Evolutionary conservation across 805 yeast genomes (phyloP).

Genomic region (Saccharomyces jurei): DNA sequence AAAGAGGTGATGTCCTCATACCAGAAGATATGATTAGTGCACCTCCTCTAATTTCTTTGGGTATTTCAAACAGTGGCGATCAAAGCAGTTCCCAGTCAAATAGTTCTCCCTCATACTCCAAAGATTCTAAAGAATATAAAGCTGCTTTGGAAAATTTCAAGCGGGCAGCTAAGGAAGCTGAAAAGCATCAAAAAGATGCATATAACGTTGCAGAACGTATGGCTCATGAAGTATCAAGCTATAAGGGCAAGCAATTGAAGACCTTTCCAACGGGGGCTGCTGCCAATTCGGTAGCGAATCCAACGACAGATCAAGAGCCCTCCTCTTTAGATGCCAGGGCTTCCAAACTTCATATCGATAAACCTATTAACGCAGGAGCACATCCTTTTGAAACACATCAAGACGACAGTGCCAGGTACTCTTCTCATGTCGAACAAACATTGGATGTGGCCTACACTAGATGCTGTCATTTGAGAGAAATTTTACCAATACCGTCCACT

Average conservation of each 20-base stretch:
- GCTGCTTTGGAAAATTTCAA: constrained; percentile 54
- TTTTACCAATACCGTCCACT: constrained; percentile 85
- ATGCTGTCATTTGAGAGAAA: constrained; percentile 88
- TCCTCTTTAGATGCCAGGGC: constrained; percentile 15
- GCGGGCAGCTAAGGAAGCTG: constrained; percentile 49
- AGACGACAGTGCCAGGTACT: constrained; percentile 15
- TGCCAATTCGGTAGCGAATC: constrained; percentile 37
- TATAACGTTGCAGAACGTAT: constrained; percentile 62
- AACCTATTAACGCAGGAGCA: constrained; percentile 59
- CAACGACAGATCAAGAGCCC: constrained; percentile 2
- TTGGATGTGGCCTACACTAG: constrained; percentile 74
- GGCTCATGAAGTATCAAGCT: constrained; percentile 54
- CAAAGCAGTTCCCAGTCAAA: background rate
- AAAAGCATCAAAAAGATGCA: constrained; percentile 69
- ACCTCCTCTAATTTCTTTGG: constrained; percentile 58
- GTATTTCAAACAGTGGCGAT: constrained; percentile 40
- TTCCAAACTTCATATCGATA: constrained; percentile 50
- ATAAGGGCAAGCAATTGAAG: constrained; percentile 21
- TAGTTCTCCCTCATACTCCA: constrained; percentile 29
- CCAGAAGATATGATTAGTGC: constrained; percentile 59
- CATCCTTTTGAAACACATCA: constrained; percentile 36
- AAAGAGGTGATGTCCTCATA: constrained; percentile 64
- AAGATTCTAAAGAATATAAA: constrained; percentile 38
- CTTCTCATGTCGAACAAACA: constrained; percentile 23
- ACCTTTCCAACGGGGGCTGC: background rate